Base-by-base conservation (phyloP, 202 grass and related monocot genomes). In the Dendrocalamus latiflorus region DNA sequence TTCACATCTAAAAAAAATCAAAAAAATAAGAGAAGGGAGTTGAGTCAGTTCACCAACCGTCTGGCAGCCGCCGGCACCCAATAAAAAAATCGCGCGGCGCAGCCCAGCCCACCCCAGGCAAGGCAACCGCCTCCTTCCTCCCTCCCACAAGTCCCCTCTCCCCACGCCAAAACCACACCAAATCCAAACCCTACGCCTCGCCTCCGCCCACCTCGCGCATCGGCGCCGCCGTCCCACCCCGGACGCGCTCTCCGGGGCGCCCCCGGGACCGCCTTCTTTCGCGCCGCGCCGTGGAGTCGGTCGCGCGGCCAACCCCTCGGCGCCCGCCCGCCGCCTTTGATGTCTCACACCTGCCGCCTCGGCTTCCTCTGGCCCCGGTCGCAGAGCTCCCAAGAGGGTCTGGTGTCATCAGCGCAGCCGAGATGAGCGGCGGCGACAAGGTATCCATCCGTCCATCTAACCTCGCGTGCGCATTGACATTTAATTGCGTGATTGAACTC, bases 161-260 rank as follows among this genome's bases (percentile, higher is more conserved):
- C 74, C 63, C 39, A 68, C 66, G 28, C 76, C 65, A 39, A 87
- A 64, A 71, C 78, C 67, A 74, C 59, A n/a, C 45, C 51, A 43
- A 87, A 38, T 63, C 56, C 84, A 93, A 93, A 93, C 91, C 88
- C 91, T 91, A 88, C 78, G 34, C 70, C 51, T 51, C 78, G 68
- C 24, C 34, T 3, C 71, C 37, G 18, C 38, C 67, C 38, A 6
- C 1, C 60, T 5, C 20, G 28, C 39, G 15, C 59, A 24, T 9
- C 75, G 42, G 5, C 26, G 22, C 65, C 70, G 1, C 37, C 20
- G 14, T 28, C 17, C 8, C 38, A 22, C 51, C 49, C 51, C 51
- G 16, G 51, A 54, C 18, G 51, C 51, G 51, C 41, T 70, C 11
- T 48, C 67, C 15, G 21, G 11, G 53, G 10, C 26, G 14, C 33